Conservation (phyloP, 495 filamentous ascomycete genomes). For the Eremomyces bilateralis region DNA sequence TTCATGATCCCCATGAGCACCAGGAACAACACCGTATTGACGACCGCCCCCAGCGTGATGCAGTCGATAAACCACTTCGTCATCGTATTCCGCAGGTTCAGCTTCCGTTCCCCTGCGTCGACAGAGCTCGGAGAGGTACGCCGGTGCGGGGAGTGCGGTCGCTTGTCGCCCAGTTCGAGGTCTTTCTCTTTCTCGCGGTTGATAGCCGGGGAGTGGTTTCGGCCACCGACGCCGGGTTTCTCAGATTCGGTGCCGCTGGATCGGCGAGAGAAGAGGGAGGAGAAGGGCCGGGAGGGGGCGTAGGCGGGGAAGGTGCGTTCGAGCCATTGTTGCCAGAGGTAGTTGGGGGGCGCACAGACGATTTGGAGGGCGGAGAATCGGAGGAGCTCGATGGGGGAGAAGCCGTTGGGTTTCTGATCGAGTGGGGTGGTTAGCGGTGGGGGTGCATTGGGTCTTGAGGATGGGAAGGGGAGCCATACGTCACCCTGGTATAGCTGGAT, state of each 20-base stretch:
- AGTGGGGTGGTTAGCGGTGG: neutral
- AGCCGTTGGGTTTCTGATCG: conserved; percentile 25
- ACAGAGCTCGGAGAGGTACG: too few relatives aligned
- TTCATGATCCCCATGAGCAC: conserved; percentile 31
- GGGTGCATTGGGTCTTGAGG: too few relatives aligned
- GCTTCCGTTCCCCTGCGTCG: too few relatives aligned
- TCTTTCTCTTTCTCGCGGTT: conserved; percentile 6
- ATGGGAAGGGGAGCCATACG: neutral
- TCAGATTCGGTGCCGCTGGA: too few relatives aligned
- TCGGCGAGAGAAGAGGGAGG: too few relatives aligned
- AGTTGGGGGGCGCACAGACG: conserved; percentile 65
- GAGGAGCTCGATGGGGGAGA: conserved; percentile 43
- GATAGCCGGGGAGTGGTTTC: too few relatives aligned
- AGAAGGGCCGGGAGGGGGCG: conserved; percentile 3
- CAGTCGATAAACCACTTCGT: conserved; percentile 46
- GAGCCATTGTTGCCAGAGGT: conserved; percentile 54
- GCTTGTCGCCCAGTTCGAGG: neutral
- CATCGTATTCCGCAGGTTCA: conserved; percentile 33
- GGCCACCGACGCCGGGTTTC: too few relatives aligned
- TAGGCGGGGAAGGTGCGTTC: conserved; percentile 32
- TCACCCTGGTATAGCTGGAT: neutral
- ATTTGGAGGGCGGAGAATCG: conserved; percentile 62
- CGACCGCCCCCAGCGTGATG: conserved; percentile 63
- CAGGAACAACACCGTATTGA: conserved; percentile 64
- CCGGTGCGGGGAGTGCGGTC: too few relatives aligned